Base-by-base conservation (phyloP, 805 yeast genomes). In the Sugiyamaella marilandica region DNA sequence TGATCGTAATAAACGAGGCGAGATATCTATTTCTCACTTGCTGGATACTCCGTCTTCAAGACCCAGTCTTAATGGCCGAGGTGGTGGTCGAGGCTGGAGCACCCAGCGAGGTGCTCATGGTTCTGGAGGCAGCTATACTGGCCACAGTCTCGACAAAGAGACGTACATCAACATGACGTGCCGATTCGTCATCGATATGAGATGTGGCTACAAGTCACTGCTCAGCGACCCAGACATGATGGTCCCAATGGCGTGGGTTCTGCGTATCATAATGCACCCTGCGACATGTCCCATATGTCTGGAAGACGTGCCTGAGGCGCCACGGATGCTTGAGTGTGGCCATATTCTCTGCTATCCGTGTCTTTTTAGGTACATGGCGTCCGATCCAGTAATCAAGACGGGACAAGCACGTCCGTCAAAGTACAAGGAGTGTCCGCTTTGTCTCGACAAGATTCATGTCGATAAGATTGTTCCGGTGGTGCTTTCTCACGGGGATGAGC, bases 281-380 rank as follows among this genome's bases (percentile, higher is more conserved):
- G 66, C 75, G 21, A 82, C 83, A 36, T 94, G 99, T 65, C 98
- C 99, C 0, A 92, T 94, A 26, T 94, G 99, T 66, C 72, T 94
- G 11, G 77, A 84, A 32, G 95, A 88, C 48, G 83, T 82, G 11
- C 87, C 94, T 11, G 79, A 86, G 14, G 97, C 97, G 0, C 97
- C 99, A 1, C 74, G 98, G 51, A 95, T 94, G 98, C 83, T 89
- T 29, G 78, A 83, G 10, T 94, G 99, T 71, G 99, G 99, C 4
- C 99, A 94, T 65, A 77, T 90, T 13, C 81, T 94, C 63, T 94
- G 99, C 65, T 75, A 81, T 51, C 81, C 90, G 11, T 94, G 99
- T 67, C 68, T 92, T 31, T 67, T 90, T 51, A 79, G 90, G 44
- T 80, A 87, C 61, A 71, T 88, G 43, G 85, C 80, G 35, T 81